These are phyloP conservation scores for Domatiomyces globalis DNA, from an alignment of 2,329 filamentous ascomycete species.

Conservation along the genomic window DNA sequence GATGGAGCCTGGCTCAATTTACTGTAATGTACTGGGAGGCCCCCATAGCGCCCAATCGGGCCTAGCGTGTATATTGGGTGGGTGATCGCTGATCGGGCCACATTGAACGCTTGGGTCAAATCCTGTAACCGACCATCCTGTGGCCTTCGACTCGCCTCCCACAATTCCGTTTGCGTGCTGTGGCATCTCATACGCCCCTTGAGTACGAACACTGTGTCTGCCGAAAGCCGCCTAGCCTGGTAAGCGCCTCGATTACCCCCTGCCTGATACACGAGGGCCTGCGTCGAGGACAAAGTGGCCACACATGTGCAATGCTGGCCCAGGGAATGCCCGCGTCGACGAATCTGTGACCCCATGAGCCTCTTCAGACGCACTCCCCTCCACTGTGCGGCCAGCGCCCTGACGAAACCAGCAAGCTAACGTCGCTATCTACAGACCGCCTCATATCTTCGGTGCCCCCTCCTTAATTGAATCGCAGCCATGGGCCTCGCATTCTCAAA, in stretches of 20 bases:
- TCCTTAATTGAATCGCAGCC: constrained; percentile 35
- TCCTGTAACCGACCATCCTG: background rate
- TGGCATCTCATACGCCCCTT: background rate
- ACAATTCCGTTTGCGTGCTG: background rate
- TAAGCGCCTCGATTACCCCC: constrained; percentile 12
- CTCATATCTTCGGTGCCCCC: constrained; percentile 13
- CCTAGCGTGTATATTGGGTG: background rate
- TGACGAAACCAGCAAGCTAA: background rate
- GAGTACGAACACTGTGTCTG: background rate
- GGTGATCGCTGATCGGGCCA: background rate
- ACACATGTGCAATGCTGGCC: constrained; percentile 12
- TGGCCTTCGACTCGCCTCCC: background rate
- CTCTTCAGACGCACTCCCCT: background rate
- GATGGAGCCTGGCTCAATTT: background rate
- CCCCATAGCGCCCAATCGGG: background rate
- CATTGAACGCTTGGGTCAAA: background rate
- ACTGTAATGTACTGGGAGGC: background rate
- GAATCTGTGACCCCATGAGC: background rate
- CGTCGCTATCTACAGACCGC: constrained; percentile 21
- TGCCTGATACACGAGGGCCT: constrained; percentile 8
- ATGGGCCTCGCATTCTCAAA: constrained; percentile 99
- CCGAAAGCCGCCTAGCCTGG: constrained; percentile 2
- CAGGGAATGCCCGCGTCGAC: background rate
- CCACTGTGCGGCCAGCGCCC: background rate
- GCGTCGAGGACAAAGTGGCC: constrained; percentile 19